Percentiles rank a stretch among this genome's conserved stretches.
phyloP scores from a whole-genome alignment of 164 flowering plant genomes.

The Stephania cephalantha region DNA sequence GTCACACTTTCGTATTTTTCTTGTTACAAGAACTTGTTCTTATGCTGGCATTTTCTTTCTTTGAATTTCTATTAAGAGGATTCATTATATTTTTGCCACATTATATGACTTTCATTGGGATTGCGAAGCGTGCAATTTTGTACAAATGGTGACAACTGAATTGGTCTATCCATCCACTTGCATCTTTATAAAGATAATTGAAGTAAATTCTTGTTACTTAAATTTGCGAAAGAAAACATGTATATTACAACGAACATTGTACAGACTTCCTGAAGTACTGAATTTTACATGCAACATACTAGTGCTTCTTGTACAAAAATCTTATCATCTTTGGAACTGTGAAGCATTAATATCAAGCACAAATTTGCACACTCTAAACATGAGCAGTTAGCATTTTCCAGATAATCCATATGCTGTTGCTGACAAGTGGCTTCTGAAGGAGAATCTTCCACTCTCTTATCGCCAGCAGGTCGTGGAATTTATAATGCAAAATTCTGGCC shows the following conservation, averaged over 20 bases:
- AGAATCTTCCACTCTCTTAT: conserved; percentile 82
- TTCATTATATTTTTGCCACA: neutral
- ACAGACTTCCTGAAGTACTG: neutral
- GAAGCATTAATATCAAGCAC: neutral
- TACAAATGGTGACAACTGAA: neutral
- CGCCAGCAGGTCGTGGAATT: conserved; percentile 94
- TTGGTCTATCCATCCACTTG: neutral
- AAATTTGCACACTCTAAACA: neutral
- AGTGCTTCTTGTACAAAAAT: neutral
- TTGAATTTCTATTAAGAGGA: neutral
- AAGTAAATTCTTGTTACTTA: neutral
- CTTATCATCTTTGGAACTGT: neutral
- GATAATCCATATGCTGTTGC: conserved; percentile 84
- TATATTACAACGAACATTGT: neutral
- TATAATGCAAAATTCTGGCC: conserved; percentile 86
- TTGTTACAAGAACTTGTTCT: neutral
- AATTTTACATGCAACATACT: neutral
- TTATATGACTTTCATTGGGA: neutral
- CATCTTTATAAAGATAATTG: neutral
- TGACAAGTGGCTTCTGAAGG: conserved; percentile 96
- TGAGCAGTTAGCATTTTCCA: conserved; percentile 26
- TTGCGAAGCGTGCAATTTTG: neutral
- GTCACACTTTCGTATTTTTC: neutral
- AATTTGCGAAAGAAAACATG: neutral
- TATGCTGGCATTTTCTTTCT: neutral